Evolutionary conservation across 169 alveolate genomes (phyloP).

Genomic region (Plasmodium gonderi): DNA sequence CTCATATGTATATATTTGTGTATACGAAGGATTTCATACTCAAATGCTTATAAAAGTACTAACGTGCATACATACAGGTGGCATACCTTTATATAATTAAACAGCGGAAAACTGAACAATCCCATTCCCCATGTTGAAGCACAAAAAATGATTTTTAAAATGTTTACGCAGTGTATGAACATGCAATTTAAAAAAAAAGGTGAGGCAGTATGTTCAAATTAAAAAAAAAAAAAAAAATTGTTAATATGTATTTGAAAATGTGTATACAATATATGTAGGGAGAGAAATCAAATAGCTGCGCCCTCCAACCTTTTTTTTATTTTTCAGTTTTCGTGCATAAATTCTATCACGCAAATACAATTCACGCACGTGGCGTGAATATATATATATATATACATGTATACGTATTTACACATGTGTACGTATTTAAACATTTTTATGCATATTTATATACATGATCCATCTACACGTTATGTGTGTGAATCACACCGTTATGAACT

Average conservation of each 20-base stretch:
- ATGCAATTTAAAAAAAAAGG: background rate
- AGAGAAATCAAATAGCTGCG: background rate
- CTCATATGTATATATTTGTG: background rate
- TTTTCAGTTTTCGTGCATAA: background rate
- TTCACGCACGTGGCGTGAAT: background rate
- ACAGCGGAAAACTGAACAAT: conserved; percentile 1
- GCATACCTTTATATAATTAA: no score
- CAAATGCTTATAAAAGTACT: background rate
- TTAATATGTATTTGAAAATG: background rate
- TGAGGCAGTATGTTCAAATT: background rate
- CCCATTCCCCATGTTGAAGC: background rate
- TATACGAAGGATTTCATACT: background rate
- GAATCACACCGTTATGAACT: background rate
- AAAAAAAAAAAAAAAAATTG: background rate
- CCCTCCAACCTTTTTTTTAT: background rate
- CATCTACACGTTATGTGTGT: background rate
- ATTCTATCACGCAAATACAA: background rate
- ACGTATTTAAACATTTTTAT: background rate
- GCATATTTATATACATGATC: background rate
- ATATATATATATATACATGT: background rate
- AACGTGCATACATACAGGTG: background rate
- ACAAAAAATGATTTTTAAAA: background rate
- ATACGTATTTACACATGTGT: background rate
- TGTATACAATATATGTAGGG: background rate
- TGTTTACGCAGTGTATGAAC: background rate